Conservation (phyloP, 75 land plant genomes). For the Pinus taeda region DNA sequence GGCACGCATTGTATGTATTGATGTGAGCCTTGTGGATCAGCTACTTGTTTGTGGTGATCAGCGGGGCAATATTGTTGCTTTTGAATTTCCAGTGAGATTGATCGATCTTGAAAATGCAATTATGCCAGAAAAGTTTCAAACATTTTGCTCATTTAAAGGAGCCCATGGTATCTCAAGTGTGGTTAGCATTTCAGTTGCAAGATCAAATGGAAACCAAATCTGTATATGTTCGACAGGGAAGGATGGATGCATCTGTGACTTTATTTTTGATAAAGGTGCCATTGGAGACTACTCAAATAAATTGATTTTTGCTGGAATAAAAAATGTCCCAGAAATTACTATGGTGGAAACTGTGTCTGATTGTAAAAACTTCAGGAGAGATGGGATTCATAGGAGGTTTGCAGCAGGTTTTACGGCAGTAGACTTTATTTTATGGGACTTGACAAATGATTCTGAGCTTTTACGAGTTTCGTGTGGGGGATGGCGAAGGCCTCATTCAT, state of each 20-base stretch:
- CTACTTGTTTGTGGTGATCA: too few relatives aligned
- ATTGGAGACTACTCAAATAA: neutral
- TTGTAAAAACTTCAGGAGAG: constrained; percentile 14
- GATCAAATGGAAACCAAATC: constrained; percentile 18
- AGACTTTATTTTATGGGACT: constrained; percentile 85
- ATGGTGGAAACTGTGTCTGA: constrained; percentile 49
- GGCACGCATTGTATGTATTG: too few relatives aligned
- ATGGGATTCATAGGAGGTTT: constrained; percentile 24
- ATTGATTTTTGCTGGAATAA: constrained; percentile 72
- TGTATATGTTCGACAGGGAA: constrained; percentile 61
- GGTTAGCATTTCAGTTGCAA: constrained; percentile 45
- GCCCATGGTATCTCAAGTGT: constrained; percentile 87
- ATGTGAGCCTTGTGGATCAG: too few relatives aligned
- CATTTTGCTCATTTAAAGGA: too few relatives aligned
- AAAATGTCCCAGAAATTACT: constrained; percentile 77
- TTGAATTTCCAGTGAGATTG: too few relatives aligned
- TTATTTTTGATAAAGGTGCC: constrained; percentile 30
- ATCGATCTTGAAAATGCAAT: too few relatives aligned
- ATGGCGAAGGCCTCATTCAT: constrained; percentile 92
- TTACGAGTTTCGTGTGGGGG: constrained; percentile 87
- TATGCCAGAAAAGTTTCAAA: too few relatives aligned
- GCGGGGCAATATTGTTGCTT: too few relatives aligned
- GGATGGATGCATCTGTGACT: constrained; percentile 93
- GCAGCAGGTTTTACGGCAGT: constrained; percentile 83
- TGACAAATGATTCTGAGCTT: constrained; percentile 64